Evolutionary conservation across 805 yeast species (phyloP).

Genomic region (Wickerhamomyces kurtzmanii): DNA sequence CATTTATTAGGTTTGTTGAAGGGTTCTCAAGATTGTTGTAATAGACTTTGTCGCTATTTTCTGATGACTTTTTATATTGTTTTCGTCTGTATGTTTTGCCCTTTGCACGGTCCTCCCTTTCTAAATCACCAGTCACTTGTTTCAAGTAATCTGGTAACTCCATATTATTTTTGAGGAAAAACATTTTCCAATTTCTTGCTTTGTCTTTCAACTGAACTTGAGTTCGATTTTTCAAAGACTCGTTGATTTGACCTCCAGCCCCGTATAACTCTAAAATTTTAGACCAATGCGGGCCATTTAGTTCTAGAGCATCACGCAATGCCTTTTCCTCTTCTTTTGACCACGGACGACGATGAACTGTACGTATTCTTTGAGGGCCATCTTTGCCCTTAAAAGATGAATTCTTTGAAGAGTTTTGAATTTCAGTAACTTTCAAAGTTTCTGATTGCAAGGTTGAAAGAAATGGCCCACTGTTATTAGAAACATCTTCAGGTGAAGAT

Average conservation of each 20-base stretch:
- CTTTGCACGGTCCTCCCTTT: slow-evolving; percentile 36
- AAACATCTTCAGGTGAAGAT: no score
- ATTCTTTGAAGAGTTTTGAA: no score
- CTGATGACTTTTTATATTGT: no score
- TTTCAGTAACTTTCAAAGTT: no score
- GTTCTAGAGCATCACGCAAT: slow-evolving; percentile 65
- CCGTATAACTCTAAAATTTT: slow-evolving; percentile 86
- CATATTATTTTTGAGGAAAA: slow-evolving; percentile 62
- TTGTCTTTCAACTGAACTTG: slow-evolving; percentile 93
- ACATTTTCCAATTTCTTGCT: slow-evolving; percentile 92
- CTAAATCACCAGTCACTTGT: slow-evolving; percentile 83
- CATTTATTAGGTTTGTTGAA: no score
- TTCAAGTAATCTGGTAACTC: slow-evolving; percentile 73
- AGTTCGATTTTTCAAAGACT: slow-evolving; percentile 75
- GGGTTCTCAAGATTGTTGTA: no score
- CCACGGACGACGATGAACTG: slow-evolving; percentile 62
- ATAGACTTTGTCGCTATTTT: no score
- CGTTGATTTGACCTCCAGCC: slow-evolving; percentile 83
- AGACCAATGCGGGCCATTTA: slow-evolving; percentile 89
- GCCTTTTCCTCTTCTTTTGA: slow-evolving; percentile 83
- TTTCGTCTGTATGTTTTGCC: slow-evolving; percentile 15
- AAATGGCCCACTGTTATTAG: no score
- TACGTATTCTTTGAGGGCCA: slow-evolving; percentile 8
- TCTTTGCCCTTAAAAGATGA: no score
- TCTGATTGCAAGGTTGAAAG: no score